Conservation (phyloP, 352 stramenopile genomes). For the Phytopythium montanum region DNA sequence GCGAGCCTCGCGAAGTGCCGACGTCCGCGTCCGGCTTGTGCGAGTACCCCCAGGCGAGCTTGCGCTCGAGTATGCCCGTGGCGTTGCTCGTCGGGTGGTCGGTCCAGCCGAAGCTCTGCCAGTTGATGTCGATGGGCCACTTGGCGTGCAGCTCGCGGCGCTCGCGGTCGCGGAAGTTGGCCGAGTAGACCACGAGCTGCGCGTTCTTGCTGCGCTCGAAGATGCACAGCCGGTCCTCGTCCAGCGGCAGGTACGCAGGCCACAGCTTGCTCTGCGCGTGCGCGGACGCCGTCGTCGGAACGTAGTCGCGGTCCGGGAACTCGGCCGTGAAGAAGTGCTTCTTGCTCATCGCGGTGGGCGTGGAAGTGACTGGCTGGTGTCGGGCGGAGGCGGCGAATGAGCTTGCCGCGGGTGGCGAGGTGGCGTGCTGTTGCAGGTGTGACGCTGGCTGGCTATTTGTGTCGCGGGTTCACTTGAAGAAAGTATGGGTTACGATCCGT, state of each 20-base stretch:
- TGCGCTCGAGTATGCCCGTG: slow-evolving; percentile 64
- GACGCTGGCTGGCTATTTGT: too few relatives aligned
- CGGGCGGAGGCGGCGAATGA: too few relatives aligned
- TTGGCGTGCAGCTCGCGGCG: slow-evolving; percentile 49
- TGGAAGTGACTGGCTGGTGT: background rate
- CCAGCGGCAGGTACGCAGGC: slow-evolving; percentile 56
- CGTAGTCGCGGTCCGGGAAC: slow-evolving; percentile 70
- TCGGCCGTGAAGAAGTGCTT: slow-evolving; percentile 64
- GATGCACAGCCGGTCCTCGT: slow-evolving; percentile 61
- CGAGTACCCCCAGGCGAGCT: slow-evolving; percentile 64
- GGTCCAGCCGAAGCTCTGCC: slow-evolving; percentile 81
- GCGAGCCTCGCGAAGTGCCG: slow-evolving; percentile 23
- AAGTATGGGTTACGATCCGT: too few relatives aligned
- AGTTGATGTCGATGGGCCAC: slow-evolving; percentile 76
- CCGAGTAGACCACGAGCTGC: slow-evolving; percentile 73
- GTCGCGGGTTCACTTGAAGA: too few relatives aligned
- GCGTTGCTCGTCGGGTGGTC: slow-evolving; percentile 54
- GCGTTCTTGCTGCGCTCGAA: slow-evolving; percentile 83
- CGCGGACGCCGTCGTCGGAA: slow-evolving; percentile 47
- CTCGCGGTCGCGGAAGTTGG: slow-evolving; percentile 55
- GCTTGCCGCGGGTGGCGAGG: too few relatives aligned
- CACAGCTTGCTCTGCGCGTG: slow-evolving; percentile 64
- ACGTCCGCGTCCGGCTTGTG: slow-evolving; percentile 36
- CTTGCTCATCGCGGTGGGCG: slow-evolving; percentile 2
- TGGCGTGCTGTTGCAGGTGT: too few relatives aligned